These are phyloP conservation scores for Alternaria hordeiaustralica DNA, from an alignment of 2,329 filamentous ascomycete species.

Conservation along the genomic window DNA sequence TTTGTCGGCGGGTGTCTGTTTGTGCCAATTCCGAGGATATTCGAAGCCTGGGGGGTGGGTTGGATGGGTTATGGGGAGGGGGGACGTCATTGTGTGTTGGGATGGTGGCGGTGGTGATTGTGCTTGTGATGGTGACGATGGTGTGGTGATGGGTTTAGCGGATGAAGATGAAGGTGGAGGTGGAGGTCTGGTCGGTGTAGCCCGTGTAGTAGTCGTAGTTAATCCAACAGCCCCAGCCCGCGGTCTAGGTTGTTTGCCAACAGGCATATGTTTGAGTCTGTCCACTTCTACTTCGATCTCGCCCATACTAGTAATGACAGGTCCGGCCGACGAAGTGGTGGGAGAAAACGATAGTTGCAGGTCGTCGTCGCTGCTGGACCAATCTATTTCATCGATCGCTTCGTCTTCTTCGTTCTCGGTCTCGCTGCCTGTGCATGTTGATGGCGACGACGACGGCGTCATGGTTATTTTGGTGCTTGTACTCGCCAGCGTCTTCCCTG, in stretches of 20 bases:
- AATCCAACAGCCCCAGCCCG: not conserved
- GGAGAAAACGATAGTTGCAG: not conserved
- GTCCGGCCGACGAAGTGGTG: not conserved
- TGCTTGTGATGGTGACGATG: too few relatives aligned
- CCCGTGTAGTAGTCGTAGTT: not conserved
- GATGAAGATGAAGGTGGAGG: too few relatives aligned
- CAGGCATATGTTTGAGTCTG: not conserved
- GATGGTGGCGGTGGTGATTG: not conserved
- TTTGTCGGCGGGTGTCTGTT: fast-evolving
- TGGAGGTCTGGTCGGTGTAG: not conserved
- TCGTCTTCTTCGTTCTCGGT: not conserved
- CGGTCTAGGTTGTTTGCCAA: not conserved
- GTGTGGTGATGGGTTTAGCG: not conserved
- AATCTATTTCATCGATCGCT: not conserved
- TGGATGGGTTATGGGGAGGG: not conserved
- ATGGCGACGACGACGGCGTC: not conserved
- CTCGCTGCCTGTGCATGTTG: not conserved
- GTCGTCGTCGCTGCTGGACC: not conserved
- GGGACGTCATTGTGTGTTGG: not conserved
- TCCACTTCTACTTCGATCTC: not conserved
- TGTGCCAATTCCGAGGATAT: not conserved
- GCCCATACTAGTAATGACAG: not conserved
- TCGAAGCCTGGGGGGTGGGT: not conserved
- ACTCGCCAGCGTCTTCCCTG: not conserved
- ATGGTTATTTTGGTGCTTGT: too few relatives aligned